phyloP scores from a whole-genome alignment of 1,284 basidiomycete genomes.

The Stereum hirsutum region DNA sequence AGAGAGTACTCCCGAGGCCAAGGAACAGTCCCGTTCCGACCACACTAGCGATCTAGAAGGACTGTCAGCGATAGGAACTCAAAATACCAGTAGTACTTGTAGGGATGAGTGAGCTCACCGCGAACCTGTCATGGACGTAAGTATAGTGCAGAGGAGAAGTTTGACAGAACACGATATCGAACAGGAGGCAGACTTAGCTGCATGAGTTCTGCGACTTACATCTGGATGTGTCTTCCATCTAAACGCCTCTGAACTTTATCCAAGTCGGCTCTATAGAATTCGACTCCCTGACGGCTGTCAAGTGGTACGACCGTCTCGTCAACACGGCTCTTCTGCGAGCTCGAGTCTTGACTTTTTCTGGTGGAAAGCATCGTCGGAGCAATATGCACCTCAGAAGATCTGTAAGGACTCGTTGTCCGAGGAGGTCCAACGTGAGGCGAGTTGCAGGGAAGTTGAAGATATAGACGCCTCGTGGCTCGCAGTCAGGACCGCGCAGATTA shows the following conservation, averaged over 20 bases:
- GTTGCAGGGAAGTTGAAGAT: too few relatives aligned
- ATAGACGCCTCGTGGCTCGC: too few relatives aligned
- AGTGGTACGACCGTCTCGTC: too few relatives aligned
- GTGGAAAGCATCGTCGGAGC: too few relatives aligned
- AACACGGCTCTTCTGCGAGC: too few relatives aligned
- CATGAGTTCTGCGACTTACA: conserved; percentile 28
- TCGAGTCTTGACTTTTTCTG: too few relatives aligned
- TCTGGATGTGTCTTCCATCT: conserved; percentile 67
- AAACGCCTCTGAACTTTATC: conserved; percentile 54
- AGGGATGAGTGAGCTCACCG: conserved; percentile 27
- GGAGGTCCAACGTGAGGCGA: too few relatives aligned
- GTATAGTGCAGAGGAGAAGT: conserved; percentile 4
- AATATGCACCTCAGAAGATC: too few relatives aligned
- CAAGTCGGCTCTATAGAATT: conserved; percentile 50
- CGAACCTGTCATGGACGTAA: too few relatives aligned
- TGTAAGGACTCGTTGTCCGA: too few relatives aligned
- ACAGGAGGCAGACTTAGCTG: neutral
- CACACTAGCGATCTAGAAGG: conserved; percentile 56
- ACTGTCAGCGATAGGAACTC: conserved; percentile 2
- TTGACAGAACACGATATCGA: neutral
- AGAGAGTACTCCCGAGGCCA: conserved; percentile 59
- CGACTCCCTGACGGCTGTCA: too few relatives aligned
- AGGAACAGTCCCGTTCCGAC: conserved; percentile 79
- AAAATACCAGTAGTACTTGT: neutral
- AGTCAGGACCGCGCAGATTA: too few relatives aligned